These are phyloP conservation scores for Paecilomyces sp. DNA, from an alignment of 2,329 filamentous ascomycete genomes.

Conservation along the genomic window DNA sequence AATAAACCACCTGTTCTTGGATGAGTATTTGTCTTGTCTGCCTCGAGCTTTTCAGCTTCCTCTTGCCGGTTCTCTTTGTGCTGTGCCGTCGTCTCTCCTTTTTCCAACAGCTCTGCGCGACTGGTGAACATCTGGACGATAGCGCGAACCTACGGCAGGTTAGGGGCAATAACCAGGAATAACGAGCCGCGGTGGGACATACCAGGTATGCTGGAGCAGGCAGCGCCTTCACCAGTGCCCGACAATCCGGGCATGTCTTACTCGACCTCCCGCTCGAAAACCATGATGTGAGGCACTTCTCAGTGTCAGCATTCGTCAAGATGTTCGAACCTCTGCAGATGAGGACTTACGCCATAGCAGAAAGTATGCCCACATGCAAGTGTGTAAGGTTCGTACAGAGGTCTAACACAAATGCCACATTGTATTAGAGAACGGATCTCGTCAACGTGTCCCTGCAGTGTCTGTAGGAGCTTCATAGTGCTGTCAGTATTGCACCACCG, in stretches of 20 bases:
- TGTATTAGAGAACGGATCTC: slow-evolving; percentile 54
- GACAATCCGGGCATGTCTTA: slow-evolving; percentile 64
- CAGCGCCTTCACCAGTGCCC: slow-evolving; percentile 49
- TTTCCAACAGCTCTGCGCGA: slow-evolving; percentile 54
- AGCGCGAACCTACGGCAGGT: slow-evolving; percentile 48
- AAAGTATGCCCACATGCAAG: slow-evolving; percentile 64
- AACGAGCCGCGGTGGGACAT: slow-evolving; percentile 15
- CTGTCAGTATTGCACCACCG: not conserved
- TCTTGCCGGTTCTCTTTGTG: slow-evolving; percentile 52
- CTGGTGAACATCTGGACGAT: slow-evolving; percentile 57
- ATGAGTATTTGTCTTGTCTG: slow-evolving; percentile 50
- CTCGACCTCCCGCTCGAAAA: slow-evolving; percentile 47
- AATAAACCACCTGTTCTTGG: slow-evolving; percentile 52
- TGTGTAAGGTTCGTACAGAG: slow-evolving; percentile 64
- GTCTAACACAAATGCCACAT: slow-evolving; percentile 62
- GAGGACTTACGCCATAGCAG: slow-evolving; percentile 54
- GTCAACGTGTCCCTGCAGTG: slow-evolving; percentile 50
- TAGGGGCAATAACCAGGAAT: slow-evolving; percentile 2
- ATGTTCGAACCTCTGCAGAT: slow-evolving; percentile 1
- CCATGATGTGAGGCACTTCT: slow-evolving; percentile 51
- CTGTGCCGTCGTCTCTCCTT: slow-evolving; percentile 57
- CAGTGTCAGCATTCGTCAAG: slow-evolving; percentile 13
- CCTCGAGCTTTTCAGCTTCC: slow-evolving; percentile 53
- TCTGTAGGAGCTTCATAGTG: slow-evolving; percentile 28
- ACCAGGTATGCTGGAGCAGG: slow-evolving; percentile 61